Evolutionary conservation across 345 rosid species (phyloP).

Genomic region (Gynandropsis gynandra): DNA sequence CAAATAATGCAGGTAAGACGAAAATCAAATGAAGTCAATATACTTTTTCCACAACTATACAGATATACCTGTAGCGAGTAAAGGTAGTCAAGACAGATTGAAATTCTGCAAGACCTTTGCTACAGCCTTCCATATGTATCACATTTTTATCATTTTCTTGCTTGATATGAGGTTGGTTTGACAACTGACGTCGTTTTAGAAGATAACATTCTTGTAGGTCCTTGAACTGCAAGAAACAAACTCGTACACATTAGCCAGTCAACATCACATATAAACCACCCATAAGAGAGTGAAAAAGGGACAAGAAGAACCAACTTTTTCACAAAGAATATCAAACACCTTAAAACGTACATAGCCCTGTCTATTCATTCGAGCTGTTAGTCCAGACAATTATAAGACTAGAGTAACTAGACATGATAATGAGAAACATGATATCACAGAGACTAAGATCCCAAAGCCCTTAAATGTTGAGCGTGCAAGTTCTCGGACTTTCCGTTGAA

Average conservation of each 20-base stretch:
- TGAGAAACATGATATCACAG: background rate
- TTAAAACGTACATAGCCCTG: too few relatives aligned
- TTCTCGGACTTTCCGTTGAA: background rate
- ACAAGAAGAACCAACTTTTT: too few relatives aligned
- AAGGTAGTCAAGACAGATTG: constrained; percentile 80
- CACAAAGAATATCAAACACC: too few relatives aligned
- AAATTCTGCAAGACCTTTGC: constrained; percentile 77
- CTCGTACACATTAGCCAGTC: constrained; percentile 11
- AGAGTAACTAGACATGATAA: constrained; percentile 5
- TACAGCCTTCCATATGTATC: constrained; percentile 73
- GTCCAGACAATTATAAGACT: constrained; percentile 8
- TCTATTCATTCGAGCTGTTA: constrained; percentile 6
- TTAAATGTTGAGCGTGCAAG: background rate
- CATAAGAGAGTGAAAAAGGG: background rate
- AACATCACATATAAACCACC: constrained; percentile 13
- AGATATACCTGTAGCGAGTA: constrained; percentile 76
- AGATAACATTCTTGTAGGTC: constrained; percentile 95
- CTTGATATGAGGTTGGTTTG: constrained; percentile 46
- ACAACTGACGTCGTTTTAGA: constrained; percentile 79
- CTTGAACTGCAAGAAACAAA: constrained; percentile 50
- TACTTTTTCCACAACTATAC: background rate
- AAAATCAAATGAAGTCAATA: constrained; percentile 6
- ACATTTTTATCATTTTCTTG: constrained; percentile 59
- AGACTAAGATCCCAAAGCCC: constrained; percentile 8
- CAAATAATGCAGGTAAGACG: constrained; percentile 14